Evolutionary conservation across 345 rosid species (phyloP).

Genomic region (Nephelium lappaceum): DNA sequence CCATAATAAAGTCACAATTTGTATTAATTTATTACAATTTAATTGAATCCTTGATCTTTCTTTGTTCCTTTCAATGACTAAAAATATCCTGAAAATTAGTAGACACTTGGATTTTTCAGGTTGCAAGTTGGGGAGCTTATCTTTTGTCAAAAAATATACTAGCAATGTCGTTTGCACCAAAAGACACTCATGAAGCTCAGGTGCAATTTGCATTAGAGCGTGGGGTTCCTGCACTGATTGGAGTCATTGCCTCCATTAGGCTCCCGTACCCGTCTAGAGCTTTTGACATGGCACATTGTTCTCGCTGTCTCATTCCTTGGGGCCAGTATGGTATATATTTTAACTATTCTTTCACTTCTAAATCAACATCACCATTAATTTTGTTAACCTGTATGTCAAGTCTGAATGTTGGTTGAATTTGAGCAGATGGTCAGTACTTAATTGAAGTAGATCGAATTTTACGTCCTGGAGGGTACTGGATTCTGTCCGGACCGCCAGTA

Average conservation of each 20-base stretch:
- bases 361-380: no score
- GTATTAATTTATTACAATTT: not conserved
- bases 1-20: no score
- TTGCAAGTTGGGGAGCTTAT: constrained; percentile 98
- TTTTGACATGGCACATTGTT: constrained; percentile 97
- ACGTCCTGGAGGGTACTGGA: constrained; percentile 95
- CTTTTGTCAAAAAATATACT: constrained; percentile 70
- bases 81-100: not conserved
- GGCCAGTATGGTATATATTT: constrained; percentile 54
- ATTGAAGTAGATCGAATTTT: constrained; percentile 85
- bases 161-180: constrained; percentile 91
- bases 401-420: not conserved
- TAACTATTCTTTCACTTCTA: not conserved
- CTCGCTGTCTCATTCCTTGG: constrained; percentile 98
- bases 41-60: not conserved
- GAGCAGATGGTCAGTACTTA: constrained; percentile 74
- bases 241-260: constrained; percentile 83
- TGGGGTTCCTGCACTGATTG: constrained; percentile 92
- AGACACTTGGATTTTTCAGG: constrained; percentile 40
- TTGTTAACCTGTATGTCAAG: not conserved
- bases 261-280: constrained; percentile 90
- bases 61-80: no score
- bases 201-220: constrained; percentile 94
- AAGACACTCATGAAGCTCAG: constrained; percentile 93
- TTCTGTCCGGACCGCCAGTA: constrained; percentile 90